Base-by-base conservation (phyloP, 495 filamentous ascomycete species). In the Penicillium fimorum region DNA sequence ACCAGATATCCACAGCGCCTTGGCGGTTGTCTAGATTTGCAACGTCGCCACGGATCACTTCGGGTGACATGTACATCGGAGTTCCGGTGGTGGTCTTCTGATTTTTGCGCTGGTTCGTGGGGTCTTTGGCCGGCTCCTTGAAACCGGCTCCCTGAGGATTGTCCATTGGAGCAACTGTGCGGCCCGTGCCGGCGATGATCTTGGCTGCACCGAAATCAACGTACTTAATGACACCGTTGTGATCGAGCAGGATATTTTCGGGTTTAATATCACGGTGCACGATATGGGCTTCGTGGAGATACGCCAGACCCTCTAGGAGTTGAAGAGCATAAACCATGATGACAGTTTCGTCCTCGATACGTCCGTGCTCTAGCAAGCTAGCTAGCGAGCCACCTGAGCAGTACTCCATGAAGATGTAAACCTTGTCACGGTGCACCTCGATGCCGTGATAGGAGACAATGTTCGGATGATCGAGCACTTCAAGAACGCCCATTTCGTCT, bases 401-500 rank as follows among this genome's bases (percentile, higher is more conserved):
- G 70, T 95, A 97, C 71, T 98, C 94, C 94, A 98, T 98, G 73
- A 98, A 98, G 61, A 98, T 95, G 73, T 97, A 98, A 6, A 97
- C 95, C 64, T 96, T 96, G 77, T 98, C 94, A 38, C 94, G 84
- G 70, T 97, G 94, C 3, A 97, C 94, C 69, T 98, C 94, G 64
- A 98, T 97, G 47, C 94, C 94, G 64, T 93, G 92, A 72, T 98
- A 98, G 7, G 90, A 91, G 6, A 98, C 94, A 43, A 98, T 92
- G 66, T 98, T 97, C 8, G 95, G 95, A 66, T 97, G 94, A 65
- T 97, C 91, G 24, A 98, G 80, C 0, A 96, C 86, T 72, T 97
- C 92, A 13, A 98, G 79, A 18, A 98, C 94, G 44, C 86, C 86
- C 92, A 97, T 97, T 70, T 98, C 94, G 66, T 98, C 94, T 35